Evolutionary conservation across 306 rosid species (phyloP), one percentile per base, ranked within the genome.

Genomic region (Astragalus membranaceus): DNA sequence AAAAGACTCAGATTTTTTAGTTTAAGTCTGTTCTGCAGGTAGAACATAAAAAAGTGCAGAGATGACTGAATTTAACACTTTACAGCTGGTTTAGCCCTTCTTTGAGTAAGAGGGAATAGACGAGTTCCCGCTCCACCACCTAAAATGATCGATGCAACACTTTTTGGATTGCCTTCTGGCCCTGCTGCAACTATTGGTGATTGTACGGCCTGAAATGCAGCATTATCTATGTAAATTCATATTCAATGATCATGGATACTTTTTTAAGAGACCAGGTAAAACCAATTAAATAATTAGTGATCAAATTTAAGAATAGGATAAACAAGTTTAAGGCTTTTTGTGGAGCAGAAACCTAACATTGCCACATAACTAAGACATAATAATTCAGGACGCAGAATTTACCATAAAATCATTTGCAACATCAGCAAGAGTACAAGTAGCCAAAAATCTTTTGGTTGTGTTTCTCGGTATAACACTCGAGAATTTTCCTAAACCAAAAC

Each of bases 81-180:
- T 77, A 83, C 87, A 51, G 87, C 87, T 39, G 87, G 87, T 43
- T 83, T 83, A 69, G 87, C 87, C 71, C 87, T 80, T 73, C 59
- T 83, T 52, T 83, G 80, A 73, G 87, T 83, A 20, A 83, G 87
- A 15, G 87, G 87, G 30, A 80, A 83, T 17, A 83, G 70, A 39
- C 87, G 87, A 57, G 84, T 83, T 64, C 87, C 87, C 13, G 85
- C 87, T 64, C 87, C 87, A 64, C 87, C 87, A 15, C 87, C 82
- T 69, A 83, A 80, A 73, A 83, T 83, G 73, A 83, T 83, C 10
- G 85, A 80, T 32, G 82, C 82, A 69, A 83, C 80, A 13, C 80
- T 79, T 55, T 80, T 83, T 5, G 87, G 82, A 46, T 80, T 67
- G 43, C 79, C 76, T 43, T 80, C 69, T 57, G 9, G 51, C 62